Evolutionary conservation across 352 stramenopile genomes (phyloP), one percentile per base, ranked within the genome.

Genomic region (Globisporangium viniferum): DNA sequence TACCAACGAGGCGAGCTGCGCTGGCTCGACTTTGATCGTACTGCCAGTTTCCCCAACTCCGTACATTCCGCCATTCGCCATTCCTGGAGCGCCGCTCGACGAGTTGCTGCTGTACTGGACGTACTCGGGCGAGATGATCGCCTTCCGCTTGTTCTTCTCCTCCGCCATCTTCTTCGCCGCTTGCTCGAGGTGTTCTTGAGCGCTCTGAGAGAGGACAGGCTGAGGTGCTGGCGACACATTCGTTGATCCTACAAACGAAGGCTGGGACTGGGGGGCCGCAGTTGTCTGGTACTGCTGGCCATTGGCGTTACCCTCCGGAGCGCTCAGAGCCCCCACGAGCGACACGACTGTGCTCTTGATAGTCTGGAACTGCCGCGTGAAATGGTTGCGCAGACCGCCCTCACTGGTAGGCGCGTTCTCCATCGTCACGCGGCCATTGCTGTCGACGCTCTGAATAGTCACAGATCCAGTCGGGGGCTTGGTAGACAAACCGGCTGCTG

Each of bases 81-180:
- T n/a, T 31, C 24, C 35, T 14, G 41, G 20, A 24, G 24, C 48
- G 9, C 44, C 62, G 7, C 39, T 49, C 65, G 33, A 65, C 44
- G 60, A 36, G 36, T 29, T 59, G 54, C 53, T 82, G 5, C 72
- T 80, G 62, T 93, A 94, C 59, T 94, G 86, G 20, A 92, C 84
- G 39, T 92, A 94, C 67, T 94, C 86, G 15, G 86, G 86, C 29
- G 86, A 94, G 54, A 94, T 83, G 31, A 94, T 76, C 53, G 84
- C 84, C 66, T 92, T 92, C 24, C 86, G 84, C 71, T 94, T 94
- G 74, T 88, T 92, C 56, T 89, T 91, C 31, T 94, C 86, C 27
- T 90, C 82, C 0, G 75, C 69, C 64, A 85, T 69, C 22, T 78
- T 82, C 56, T 73, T 79, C 9, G 75, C 74, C 24, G 79, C 63